phyloP scores from a whole-genome alignment of 495 filamentous ascomycete genomes.

The Penicillium pancosmium region DNA sequence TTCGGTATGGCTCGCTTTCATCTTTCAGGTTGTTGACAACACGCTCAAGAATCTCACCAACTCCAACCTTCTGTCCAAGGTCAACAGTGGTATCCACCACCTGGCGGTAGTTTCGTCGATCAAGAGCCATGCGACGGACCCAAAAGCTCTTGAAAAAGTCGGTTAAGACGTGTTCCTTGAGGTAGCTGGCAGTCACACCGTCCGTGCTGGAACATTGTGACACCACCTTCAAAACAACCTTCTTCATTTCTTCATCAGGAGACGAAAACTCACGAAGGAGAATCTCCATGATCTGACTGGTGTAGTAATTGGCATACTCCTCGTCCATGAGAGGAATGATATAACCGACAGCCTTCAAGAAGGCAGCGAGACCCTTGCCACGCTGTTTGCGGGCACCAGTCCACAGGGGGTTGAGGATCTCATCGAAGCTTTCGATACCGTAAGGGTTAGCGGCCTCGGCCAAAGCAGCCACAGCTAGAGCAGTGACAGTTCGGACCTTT shows the following conservation, averaged over 20 bases:
- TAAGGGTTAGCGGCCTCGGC: conserved; percentile 97
- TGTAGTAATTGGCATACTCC: conserved; percentile 99
- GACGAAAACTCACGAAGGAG: conserved; percentile 93
- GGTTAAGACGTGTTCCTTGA: conserved; percentile 91
- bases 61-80: conserved; percentile 94
- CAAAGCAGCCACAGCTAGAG: conserved; percentile 90
- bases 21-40: conserved; percentile 96
- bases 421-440: conserved; percentile 98
- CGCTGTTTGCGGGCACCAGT: conserved; percentile 93
- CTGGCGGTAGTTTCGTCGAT: conserved; percentile 95
- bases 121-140: conserved; percentile 94
- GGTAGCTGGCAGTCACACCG: conserved; percentile 90
- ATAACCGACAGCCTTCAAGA: conserved; percentile 96
- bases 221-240: conserved; percentile 95
- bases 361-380: conserved; percentile 93
- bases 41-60: conserved; percentile 90
- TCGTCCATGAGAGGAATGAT: conserved; percentile 99
- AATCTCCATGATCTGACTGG: conserved; percentile 98
- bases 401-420: conserved; percentile 97
- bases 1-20: conserved; percentile 95
- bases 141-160: conserved; percentile 99
- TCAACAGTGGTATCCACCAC: conserved; percentile 99
- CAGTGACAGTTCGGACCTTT: conserved; percentile 95
- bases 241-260: conserved; percentile 99
- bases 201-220: conserved; percentile 95